Evolutionary conservation across 1,284 basidiomycete genomes (phyloP), one percentile per base, ranked within the genome.

Genomic region (Austroboletus novae-zelandiae): DNA sequence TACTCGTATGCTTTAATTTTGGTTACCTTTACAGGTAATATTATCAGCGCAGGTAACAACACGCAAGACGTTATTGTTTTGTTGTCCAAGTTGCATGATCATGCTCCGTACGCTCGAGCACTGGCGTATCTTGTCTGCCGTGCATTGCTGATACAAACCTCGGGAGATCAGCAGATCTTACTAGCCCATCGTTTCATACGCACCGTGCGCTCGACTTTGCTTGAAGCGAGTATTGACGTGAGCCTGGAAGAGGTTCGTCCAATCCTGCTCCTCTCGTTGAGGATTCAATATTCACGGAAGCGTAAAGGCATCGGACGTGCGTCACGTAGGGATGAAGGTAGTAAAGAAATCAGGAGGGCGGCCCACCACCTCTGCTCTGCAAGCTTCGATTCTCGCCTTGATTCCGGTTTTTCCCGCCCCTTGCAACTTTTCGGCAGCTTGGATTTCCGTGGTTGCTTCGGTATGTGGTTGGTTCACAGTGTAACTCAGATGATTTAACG

Each of bases 81-180:
- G 66, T 66, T 55, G 57, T 89, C 35, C 57, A 83, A 79, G 54
- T 59, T 89, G 5, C 67, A 73, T 10, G 75, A 79, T 41, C 46
- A 68, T 0, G 73, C 80, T 52, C 58, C 79, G 0, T 77, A 88
- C 56, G 71, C 77, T 25, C 75, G 82, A 13, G 66, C 79, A 2
- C 65, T 92, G 32, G 78, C 78, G 0, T 80, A 82, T 57, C 70
- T 92, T 7, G 69, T 90, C 45, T 66, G 78, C 7, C 75, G 79
- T 14, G 74, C 78, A 0, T 63, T 92, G 37, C 61, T 92, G 23
- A 64, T 63, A 23, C 73, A 73, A 14, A 59, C 84, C 2, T 76
- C 80, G 14, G 83, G 81, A 13, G 76, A 79, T 40, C 76, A 76
- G 48, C 83, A 83, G 56, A 62, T 87, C 18, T 71, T 76, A 9